Base-by-base conservation (phyloP, 371 early-diverging fungal genomes). In the Nematocida sp. region DNA sequence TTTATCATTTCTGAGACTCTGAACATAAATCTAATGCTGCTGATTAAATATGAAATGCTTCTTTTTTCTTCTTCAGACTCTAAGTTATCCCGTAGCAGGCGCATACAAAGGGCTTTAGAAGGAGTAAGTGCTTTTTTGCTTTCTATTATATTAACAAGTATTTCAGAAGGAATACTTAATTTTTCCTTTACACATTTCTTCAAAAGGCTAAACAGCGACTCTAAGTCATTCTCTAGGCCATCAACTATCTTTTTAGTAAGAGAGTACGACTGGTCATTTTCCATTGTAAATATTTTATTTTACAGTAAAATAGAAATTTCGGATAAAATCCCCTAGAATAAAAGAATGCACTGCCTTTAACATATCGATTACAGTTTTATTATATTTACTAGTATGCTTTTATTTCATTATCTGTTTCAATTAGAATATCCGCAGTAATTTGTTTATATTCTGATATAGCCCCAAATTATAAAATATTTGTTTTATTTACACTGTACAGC, bases 91-190 rank as follows among this genome's bases (percentile, higher is more conserved):
- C 11, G 20, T 6, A 75, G 45, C 44, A 66, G 18, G 18, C 40
- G 44, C 47, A 75, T 40, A 2, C 72, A 75, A n/a, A 75, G 67
- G 15, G 55, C 44, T 54, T 75, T 75, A 33, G 76, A 72, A 15
- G 57, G 56, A 11, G 23, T 4, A 23, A 66, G 55, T 18, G 61
- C 5, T 33, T 47, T 66, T 15, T 33, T 39, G 58, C 33, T 15
- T n/a, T 56, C 76, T 25, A 75, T 66, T 7, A 75, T 54, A 13
- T 20, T 5, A 5, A 50, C n/a, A 4, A 75, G 46, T 23, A 66
- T 44, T 7, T 23, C n/a, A 18, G 64, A 66, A 69, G 56, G n/a
- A 13, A 56, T 44, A 45, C n/a, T 55, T 2, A 67, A 15, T 20
- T 54, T 70, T 50, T 75, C 39, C 40, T 66, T 69, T 39, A 6